These are phyloP conservation scores for Ceratobasidium sp. DNA, from an alignment of 1,284 basidiomycete species.

Conservation along the genomic window DNA sequence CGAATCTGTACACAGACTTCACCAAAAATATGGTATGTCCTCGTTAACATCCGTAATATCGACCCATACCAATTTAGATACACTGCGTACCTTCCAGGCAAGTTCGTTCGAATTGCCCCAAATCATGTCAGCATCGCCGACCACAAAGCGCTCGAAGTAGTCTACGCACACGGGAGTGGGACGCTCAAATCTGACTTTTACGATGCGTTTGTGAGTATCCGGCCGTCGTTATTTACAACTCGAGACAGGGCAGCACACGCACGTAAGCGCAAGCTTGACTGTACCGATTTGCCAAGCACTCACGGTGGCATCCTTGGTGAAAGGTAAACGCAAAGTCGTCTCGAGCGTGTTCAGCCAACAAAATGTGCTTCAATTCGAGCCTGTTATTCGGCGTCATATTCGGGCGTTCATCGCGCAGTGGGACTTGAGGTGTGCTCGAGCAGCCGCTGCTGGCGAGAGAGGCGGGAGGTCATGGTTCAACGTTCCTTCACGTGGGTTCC, in stretches of 20 bases:
- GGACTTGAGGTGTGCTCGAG: slow-evolving; percentile 23
- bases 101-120: slow-evolving; percentile 85
- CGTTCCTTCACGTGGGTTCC: slow-evolving; percentile 70
- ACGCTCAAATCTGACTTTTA: slow-evolving; percentile 83
- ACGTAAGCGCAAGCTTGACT: not conserved
- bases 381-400: slow-evolving; percentile 61
- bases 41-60: not conserved
- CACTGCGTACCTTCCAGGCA: slow-evolving; percentile 80
- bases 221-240: slow-evolving; percentile 79
- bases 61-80: slow-evolving; percentile 60
- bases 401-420: slow-evolving; percentile 13
- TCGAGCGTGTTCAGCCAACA: slow-evolving; percentile 89
- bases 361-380: slow-evolving; percentile 71
- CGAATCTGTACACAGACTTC: slow-evolving; percentile 78
- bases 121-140: slow-evolving; percentile 87
- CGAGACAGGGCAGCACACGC: slow-evolving; percentile 80
- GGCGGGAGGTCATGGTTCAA: slow-evolving; percentile 77
- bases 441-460: not conserved
- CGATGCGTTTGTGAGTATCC: slow-evolving; percentile 67
- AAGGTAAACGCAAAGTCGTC: slow-evolving; percentile 87
- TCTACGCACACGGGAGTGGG: slow-evolving; percentile 81
- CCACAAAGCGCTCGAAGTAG: slow-evolving; percentile 65
- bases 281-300: not conserved
- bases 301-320: not conserved
- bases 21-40: slow-evolving; percentile 75